phyloP scores from a whole-genome alignment of 768 basidiomycete species.

The Pleurotus eryngii region DNA sequence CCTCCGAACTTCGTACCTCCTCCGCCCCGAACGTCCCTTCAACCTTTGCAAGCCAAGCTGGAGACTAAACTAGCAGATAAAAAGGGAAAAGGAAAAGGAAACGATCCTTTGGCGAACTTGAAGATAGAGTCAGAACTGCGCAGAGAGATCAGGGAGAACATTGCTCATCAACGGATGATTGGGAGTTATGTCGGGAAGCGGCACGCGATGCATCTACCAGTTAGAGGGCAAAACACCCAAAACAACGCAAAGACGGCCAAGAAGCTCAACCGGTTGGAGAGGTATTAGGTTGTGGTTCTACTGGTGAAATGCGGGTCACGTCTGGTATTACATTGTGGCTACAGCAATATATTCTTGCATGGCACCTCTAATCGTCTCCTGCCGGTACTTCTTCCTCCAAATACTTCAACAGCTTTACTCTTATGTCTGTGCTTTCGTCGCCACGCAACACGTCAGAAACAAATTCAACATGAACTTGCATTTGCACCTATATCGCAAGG shows the following conservation, averaged over 20 bases:
- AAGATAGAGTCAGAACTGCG: slow-evolving; percentile 87
- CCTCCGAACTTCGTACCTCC: slow-evolving; percentile 46
- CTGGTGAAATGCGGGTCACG: too few relatives aligned
- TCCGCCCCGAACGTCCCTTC: slow-evolving; percentile 35
- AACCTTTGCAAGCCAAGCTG: slow-evolving; percentile 36
- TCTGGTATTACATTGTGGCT: not conserved
- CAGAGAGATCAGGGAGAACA: slow-evolving; percentile 83
- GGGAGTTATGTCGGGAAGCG: slow-evolving; percentile 91
- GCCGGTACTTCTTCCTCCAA: slow-evolving; percentile 95
- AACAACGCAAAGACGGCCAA: slow-evolving; percentile 88
- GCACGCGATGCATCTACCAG: slow-evolving; percentile 91
- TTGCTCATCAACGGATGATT: slow-evolving; percentile 89
- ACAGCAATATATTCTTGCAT: not conserved
- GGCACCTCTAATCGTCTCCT: slow-evolving; percentile 69
- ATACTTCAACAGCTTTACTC: slow-evolving; percentile 86
- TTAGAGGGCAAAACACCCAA: slow-evolving; percentile 91
- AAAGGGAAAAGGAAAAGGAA: slow-evolving; percentile 19
- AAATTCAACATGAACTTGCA: slow-evolving; percentile 90
- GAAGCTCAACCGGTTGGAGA: slow-evolving; percentile 84
- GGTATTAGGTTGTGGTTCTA: slow-evolving; percentile 26
- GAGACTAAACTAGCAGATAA: slow-evolving; percentile 19
- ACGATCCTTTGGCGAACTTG: slow-evolving; percentile 69
- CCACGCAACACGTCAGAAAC: slow-evolving; percentile 88
- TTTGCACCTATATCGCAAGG: slow-evolving; percentile 70
- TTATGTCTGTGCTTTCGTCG: slow-evolving; percentile 91